Conservation (phyloP, 2,329 filamentous ascomycete genomes). For the Blastomyces percursus region DNA sequence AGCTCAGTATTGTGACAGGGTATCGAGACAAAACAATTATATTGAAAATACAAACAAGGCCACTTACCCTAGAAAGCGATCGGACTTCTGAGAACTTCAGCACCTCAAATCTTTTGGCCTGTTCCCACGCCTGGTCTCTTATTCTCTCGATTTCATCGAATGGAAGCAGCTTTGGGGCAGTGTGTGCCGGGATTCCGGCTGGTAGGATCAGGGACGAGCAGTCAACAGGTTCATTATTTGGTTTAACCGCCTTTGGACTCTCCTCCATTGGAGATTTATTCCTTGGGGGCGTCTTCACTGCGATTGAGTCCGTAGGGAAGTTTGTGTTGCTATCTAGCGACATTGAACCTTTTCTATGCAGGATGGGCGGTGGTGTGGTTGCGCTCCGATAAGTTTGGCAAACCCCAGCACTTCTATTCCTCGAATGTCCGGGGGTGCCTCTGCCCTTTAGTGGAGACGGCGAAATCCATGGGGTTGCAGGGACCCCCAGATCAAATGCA, state of each 20-base stretch:
- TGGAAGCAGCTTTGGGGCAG: constrained; percentile 14
- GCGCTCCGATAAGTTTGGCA: constrained; percentile 1
- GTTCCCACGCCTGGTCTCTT: constrained; percentile 17
- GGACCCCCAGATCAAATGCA: background rate
- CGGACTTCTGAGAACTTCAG: constrained; percentile 19
- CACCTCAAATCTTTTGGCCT: constrained; percentile 20
- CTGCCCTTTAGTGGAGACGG: background rate
- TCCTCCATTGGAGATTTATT: constrained; percentile 5
- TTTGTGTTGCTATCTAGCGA: constrained; percentile 4
- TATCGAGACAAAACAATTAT: background rate
- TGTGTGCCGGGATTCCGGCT: constrained; percentile 14
- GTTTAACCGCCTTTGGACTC: background rate
- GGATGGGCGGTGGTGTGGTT: background rate
- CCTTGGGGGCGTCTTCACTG: constrained; percentile 11
- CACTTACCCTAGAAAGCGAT: constrained; percentile 19
- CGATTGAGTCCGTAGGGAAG: constrained; percentile 8
- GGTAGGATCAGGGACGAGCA: constrained; percentile 13
- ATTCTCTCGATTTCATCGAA: constrained; percentile 17
- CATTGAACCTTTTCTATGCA: background rate
- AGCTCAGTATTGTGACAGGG: background rate
- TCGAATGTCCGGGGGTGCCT: background rate
- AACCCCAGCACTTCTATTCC: constrained; percentile 1
- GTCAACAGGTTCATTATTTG: background rate
- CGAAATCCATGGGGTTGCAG: background rate
- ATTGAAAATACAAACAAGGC: background rate